phyloP scores from a whole-genome alignment of 2,329 filamentous ascomycete genomes.

The Rhexocercosporidium sp. region DNA sequence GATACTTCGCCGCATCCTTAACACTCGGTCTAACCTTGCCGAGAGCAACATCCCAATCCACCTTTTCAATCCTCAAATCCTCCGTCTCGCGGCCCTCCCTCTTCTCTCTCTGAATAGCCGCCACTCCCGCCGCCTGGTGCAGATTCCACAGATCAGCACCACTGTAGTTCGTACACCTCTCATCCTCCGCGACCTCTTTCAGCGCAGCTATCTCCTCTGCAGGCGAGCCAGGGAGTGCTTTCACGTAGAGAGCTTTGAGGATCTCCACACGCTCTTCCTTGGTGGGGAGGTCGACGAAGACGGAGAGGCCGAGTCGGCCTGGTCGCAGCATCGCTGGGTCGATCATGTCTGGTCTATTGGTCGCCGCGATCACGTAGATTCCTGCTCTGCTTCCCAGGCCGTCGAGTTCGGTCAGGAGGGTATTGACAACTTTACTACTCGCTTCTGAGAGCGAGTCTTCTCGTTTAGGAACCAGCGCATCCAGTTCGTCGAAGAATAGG shows the following conservation, averaged over 20 bases:
- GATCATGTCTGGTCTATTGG: constrained; percentile 95
- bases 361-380: constrained; percentile 93
- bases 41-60: constrained; percentile 43
- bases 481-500: constrained; percentile 97
- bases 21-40: constrained; percentile 43
- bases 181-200: constrained; percentile 67
- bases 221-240: constrained; percentile 55
- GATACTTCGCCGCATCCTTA: constrained; percentile 44
- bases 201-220: constrained; percentile 60
- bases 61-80: constrained; percentile 36
- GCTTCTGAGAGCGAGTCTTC: constrained; percentile 82
- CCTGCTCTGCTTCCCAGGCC: constrained; percentile 80
- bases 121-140: constrained; percentile 43
- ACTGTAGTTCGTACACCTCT: constrained; percentile 77
- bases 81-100: constrained; percentile 20
- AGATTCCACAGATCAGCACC: constrained; percentile 67
- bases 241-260: constrained; percentile 68
- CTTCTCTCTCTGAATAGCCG: constrained; percentile 43
- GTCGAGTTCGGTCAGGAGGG: constrained; percentile 91
- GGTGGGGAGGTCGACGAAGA: constrained; percentile 87
- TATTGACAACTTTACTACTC: constrained; percentile 89
- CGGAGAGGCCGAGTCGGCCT: constrained; percentile 83
- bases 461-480: constrained; percentile 86
- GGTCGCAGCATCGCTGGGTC: constrained; percentile 94
- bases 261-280: constrained; percentile 85